These are phyloP conservation scores for Pichiaceae sp. DNA, from an alignment of 1,139 yeast genomes.

Conservation along the genomic window DNA sequence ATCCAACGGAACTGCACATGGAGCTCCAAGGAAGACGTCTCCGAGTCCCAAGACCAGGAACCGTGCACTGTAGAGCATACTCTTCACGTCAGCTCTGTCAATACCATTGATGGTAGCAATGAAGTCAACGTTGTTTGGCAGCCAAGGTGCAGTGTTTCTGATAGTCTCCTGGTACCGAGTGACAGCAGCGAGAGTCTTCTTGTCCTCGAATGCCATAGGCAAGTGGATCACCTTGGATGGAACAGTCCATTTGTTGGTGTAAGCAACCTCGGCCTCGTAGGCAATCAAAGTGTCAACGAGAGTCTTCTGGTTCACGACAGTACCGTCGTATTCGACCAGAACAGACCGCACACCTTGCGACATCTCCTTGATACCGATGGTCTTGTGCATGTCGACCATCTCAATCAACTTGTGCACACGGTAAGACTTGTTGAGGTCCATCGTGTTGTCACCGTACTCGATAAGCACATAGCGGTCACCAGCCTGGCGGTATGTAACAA, in stretches of 20 bases:
- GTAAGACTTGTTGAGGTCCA: slow-evolving; percentile 81
- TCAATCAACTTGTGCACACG: slow-evolving; percentile 78
- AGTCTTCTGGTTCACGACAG: slow-evolving; percentile 47
- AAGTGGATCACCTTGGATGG: slow-evolving; percentile 73
- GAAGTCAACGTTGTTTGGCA: slow-evolving; percentile 95
- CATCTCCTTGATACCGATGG: slow-evolving; percentile 85
- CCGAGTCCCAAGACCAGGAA: slow-evolving; percentile 92
- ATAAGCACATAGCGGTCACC: slow-evolving; percentile 90
- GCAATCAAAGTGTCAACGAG: slow-evolving; percentile 59
- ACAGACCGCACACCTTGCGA: slow-evolving; percentile 96
- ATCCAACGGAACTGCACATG: slow-evolving; percentile 96
- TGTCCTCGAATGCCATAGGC: slow-evolving; percentile 96
- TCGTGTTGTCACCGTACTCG: slow-evolving; percentile 82
- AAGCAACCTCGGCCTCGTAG: slow-evolving; percentile 66
- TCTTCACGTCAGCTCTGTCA: slow-evolving; percentile 65
- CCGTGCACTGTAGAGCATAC: slow-evolving; percentile 80
- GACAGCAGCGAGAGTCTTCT: slow-evolving; percentile 81
- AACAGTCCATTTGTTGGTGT: slow-evolving; percentile 77
- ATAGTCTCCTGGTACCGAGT: slow-evolving; percentile 88
- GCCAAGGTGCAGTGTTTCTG: slow-evolving; percentile 91
- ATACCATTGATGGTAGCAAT: slow-evolving; percentile 82
- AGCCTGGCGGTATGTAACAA: slow-evolving; percentile 85
- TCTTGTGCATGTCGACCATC: slow-evolving; percentile 54
- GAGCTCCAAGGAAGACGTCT: slow-evolving; percentile 95
- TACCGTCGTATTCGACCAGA: slow-evolving; percentile 69